Evolutionary conservation across 2,329 filamentous ascomycete species (phyloP).

Genomic region (Fonsecaea monophora): DNA sequence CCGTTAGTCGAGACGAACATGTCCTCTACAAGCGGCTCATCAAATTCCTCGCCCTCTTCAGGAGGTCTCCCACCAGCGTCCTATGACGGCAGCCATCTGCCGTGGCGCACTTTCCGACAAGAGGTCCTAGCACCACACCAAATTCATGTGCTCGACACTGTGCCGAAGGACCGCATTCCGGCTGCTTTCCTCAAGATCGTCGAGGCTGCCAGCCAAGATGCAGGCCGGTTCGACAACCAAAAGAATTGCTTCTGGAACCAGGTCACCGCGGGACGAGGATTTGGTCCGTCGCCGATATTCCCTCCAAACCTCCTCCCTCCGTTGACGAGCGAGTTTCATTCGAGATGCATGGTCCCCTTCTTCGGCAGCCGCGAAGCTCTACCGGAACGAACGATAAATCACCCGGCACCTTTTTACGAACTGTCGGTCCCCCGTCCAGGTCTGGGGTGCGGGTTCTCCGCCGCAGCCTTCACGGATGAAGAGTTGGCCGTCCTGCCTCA

Average conservation of each 20-base stretch:
- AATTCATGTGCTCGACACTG: conserved; percentile 27
- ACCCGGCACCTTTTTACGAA: conserved; percentile 31
- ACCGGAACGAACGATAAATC: conserved; percentile 23
- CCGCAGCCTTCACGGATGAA: conserved; percentile 23
- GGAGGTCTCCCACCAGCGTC: conserved; percentile 23
- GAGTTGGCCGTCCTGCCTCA: conserved; percentile 30
- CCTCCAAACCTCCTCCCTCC: conserved; percentile 36
- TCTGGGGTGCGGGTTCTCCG: conserved; percentile 34
- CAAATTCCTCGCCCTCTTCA: conserved; percentile 12
- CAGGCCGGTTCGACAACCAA: conserved; percentile 27
- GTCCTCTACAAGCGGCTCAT: conserved; percentile 22
- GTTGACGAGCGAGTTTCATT: conserved; percentile 28
- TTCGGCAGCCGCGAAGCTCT: conserved; percentile 33
- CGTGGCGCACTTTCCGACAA: conserved; percentile 30
- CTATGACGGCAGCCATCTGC: conserved; percentile 33
- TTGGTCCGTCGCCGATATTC: conserved; percentile 35
- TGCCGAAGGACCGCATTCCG: conserved; percentile 31
- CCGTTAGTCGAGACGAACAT: neutral
- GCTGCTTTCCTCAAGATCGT: conserved; percentile 25
- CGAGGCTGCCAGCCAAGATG: conserved; percentile 22
- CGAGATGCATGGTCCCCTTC: conserved; percentile 35
- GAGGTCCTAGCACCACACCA: conserved; percentile 32
- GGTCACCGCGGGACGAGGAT: conserved; percentile 30
- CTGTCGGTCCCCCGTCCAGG: conserved; percentile 31
- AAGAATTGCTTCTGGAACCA: conserved; percentile 30